Conservation (phyloP, 2,329 filamentous ascomycete species). For the Fusarium oligoseptatum region DNA sequence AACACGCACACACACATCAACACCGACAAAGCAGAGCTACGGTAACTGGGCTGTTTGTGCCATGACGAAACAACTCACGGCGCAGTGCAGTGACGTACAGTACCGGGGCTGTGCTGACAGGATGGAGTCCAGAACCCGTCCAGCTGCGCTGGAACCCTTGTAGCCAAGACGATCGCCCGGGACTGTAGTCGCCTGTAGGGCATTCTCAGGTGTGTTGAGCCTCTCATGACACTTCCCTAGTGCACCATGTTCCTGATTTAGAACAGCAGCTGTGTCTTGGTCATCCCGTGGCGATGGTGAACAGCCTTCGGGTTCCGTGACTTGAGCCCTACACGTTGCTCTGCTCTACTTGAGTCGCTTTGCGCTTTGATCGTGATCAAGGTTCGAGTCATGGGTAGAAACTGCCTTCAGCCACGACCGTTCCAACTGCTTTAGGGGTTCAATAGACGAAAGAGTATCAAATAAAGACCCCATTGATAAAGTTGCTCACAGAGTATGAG, state of each 20-base stretch:
- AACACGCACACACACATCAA: not conserved
- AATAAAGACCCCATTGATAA: not conserved
- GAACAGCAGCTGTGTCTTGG: constrained; percentile 23
- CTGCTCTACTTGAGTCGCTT: not conserved
- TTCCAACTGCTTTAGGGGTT: not conserved
- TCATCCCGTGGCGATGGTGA: constrained; percentile 22
- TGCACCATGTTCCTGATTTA: constrained; percentile 40
- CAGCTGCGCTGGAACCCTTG: constrained; percentile 30
- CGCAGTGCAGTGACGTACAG: constrained; percentile 46
- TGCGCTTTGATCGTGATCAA: not conserved
- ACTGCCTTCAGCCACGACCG: not conserved
- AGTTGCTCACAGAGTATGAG: not conserved
- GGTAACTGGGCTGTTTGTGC: constrained; percentile 6
- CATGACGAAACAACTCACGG: constrained; percentile 40
- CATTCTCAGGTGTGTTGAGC: constrained; percentile 20
- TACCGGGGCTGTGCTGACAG: constrained; percentile 45
- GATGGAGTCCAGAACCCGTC: not conserved
- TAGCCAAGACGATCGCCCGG: constrained; percentile 32
- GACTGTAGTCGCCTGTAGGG: constrained; percentile 12
- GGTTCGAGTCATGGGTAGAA: not conserved
- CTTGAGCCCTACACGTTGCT: not conserved
- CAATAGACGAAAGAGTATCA: not conserved
- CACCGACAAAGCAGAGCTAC: not conserved
- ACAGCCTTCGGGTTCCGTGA: constrained; percentile 5
- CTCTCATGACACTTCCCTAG: constrained; percentile 23